Conservation (phyloP, 805 yeast species). For the Ogataea neopini region DNA sequence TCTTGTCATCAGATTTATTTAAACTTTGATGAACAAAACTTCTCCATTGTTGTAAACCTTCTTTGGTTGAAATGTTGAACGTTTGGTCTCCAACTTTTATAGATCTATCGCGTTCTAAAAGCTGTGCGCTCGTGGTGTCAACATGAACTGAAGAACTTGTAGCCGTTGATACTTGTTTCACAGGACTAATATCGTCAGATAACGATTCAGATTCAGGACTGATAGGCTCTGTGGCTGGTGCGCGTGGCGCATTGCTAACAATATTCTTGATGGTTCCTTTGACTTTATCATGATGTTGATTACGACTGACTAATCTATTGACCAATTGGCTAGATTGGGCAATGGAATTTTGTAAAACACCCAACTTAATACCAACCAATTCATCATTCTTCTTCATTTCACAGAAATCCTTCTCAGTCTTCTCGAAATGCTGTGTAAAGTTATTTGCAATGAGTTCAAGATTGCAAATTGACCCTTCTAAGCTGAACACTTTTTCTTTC, state of each 20-base stretch:
- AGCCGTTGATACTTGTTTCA: neutral
- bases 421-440: constrained; percentile 10
- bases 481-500: constrained; percentile 19
- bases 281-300: constrained; percentile 1
- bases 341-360: constrained; percentile 6
- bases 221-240: neutral
- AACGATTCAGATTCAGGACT: neutral
- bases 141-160: neutral
- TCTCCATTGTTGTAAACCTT: constrained; percentile 33
- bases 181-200: neutral
- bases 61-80: constrained; percentile 35
- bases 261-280: constrained; percentile 1
- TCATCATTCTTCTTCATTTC: constrained; percentile 7
- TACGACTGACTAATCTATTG: constrained; percentile 1
- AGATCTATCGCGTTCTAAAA: constrained; percentile 9
- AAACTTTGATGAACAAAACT: constrained; percentile 22
- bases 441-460: constrained; percentile 18
- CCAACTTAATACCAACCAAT: constrained; percentile 8
- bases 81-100: constrained; percentile 21
- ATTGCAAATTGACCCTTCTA: constrained; percentile 20
- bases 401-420: constrained; percentile 6
- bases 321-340: constrained; percentile 6
- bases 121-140: neutral
- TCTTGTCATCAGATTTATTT: constrained; percentile 8
- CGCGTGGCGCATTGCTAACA: neutral